Evolutionary conservation across 2,329 filamentous ascomycete species (phyloP).

Genomic region (Talaromyces sp.): DNA sequence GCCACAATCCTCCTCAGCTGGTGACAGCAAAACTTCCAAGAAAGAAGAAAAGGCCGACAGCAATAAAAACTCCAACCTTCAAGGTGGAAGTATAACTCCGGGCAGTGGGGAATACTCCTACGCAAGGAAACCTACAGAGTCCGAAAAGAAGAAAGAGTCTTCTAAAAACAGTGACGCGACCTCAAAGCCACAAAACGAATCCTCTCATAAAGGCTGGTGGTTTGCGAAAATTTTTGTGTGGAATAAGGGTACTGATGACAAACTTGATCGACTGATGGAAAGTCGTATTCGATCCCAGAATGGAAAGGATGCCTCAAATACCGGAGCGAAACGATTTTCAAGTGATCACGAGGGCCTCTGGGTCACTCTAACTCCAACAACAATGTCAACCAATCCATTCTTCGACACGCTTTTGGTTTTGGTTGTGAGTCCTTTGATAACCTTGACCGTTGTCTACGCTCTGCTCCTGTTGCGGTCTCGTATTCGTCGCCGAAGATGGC

Average conservation of each 20-base stretch:
- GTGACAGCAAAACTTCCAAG: conserved; percentile 22
- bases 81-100: conserved; percentile 64
- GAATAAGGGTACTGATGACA: conserved; percentile 16
- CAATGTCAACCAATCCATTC: conserved; percentile 81
- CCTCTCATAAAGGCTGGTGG: conserved; percentile 18
- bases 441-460: conserved; percentile 86
- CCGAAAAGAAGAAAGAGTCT: conserved; percentile 13
- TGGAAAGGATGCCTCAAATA: conserved; percentile 12
- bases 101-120: conserved; percentile 63
- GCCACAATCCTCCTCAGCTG: conserved; percentile 19
- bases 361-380: conserved; percentile 93
- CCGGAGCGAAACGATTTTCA: conserved; percentile 11
- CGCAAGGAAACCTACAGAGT: conserved; percentile 28
- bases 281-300: background rate
- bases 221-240: conserved; percentile 30
- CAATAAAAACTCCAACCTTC: conserved; percentile 37
- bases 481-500: conserved; percentile 84
- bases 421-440: conserved; percentile 90
- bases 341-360: conserved; percentile 68
- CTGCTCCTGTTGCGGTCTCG: conserved; percentile 80
- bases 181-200: background rate
- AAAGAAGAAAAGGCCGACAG: conserved; percentile 22
- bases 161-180: background rate
- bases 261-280: conserved; percentile 6
- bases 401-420: conserved; percentile 94